Evolutionary conservation across 257 asterid genomes (phyloP).

Genomic region (Nicotiana noctiflora): DNA sequence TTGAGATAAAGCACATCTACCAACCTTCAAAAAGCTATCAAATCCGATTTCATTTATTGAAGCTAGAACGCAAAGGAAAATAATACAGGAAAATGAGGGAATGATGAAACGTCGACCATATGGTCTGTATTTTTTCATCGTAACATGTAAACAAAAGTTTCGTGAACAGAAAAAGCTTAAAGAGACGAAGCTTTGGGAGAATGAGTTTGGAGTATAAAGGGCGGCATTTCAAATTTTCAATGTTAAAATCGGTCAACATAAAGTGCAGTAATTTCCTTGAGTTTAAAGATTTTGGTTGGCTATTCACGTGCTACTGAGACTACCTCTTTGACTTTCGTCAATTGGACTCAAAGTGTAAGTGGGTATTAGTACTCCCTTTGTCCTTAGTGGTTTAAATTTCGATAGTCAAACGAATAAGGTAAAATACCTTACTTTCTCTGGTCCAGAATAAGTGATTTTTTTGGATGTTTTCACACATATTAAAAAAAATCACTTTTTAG

Average conservation of each 20-base stretch:
- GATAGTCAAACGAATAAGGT: too few species aligned
- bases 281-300: slow-evolving; percentile 40
- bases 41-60: slow-evolving; percentile 59
- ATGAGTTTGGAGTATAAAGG: not conserved
- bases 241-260: slow-evolving; percentile 11
- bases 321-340: slow-evolving; percentile 37
- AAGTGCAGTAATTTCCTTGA: slow-evolving; percentile 30
- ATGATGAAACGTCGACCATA: slow-evolving; percentile 42
- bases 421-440: too few species aligned
- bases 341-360: too few species aligned
- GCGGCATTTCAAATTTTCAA: not conserved
- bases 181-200: slow-evolving; percentile 7
- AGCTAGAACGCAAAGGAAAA: slow-evolving; percentile 61
- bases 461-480: too few species aligned
- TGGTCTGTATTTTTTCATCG: slow-evolving; percentile 37
- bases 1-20: slow-evolving; percentile 40
- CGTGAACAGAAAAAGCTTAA: slow-evolving; percentile 10
- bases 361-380: too few species aligned
- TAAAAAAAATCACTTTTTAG: too few species aligned
- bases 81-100: slow-evolving; percentile 47
- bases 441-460: too few species aligned
- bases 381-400: too few species aligned
- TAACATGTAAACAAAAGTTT: not conserved
- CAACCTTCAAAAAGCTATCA: slow-evolving; percentile 36
- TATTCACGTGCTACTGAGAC: slow-evolving; percentile 26